Evolutionary conservation across 2,329 filamentous ascomycete species (phyloP).

Genomic region (Catunica adiposa): DNA sequence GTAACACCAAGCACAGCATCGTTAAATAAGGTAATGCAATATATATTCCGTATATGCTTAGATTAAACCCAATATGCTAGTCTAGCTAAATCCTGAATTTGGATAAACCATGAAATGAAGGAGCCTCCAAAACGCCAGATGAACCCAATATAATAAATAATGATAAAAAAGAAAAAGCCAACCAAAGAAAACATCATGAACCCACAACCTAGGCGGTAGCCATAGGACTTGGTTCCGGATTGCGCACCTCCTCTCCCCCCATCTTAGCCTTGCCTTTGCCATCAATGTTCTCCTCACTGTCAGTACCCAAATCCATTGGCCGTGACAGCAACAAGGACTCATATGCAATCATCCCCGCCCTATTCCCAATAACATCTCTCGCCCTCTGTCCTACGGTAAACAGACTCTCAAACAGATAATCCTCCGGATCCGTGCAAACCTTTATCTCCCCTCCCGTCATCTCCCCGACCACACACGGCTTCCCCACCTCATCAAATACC

Average conservation of each 20-base stretch:
- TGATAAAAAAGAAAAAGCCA: neutral
- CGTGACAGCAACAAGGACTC: slow-evolving; percentile 15
- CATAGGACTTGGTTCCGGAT: neutral
- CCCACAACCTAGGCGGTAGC: neutral
- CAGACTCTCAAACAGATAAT: slow-evolving; percentile 36
- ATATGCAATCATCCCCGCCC: slow-evolving; percentile 3
- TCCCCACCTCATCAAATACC: slow-evolving; percentile 27
- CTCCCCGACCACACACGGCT: slow-evolving; percentile 25
- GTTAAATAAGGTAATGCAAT: too few relatives aligned
- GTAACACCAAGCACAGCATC: too few relatives aligned
- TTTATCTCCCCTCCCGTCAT: slow-evolving; percentile 9
- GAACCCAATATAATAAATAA: neutral
- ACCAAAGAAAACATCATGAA: neutral
- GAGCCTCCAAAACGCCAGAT: neutral
- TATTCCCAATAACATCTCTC: slow-evolving; percentile 10
- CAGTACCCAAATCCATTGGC: slow-evolving; percentile 16
- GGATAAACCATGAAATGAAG: neutral
- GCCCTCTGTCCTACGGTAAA: slow-evolving; percentile 26
- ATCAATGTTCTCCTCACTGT: neutral
- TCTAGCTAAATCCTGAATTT: too few relatives aligned
- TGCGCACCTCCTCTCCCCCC: neutral
- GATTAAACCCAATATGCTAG: too few relatives aligned
- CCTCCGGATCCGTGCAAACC: slow-evolving; percentile 27
- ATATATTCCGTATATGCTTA: too few relatives aligned
- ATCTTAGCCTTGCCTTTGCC: neutral